phyloP scores from a whole-genome alignment of 257 asterid species.

The Prunella vulgaris region DNA sequence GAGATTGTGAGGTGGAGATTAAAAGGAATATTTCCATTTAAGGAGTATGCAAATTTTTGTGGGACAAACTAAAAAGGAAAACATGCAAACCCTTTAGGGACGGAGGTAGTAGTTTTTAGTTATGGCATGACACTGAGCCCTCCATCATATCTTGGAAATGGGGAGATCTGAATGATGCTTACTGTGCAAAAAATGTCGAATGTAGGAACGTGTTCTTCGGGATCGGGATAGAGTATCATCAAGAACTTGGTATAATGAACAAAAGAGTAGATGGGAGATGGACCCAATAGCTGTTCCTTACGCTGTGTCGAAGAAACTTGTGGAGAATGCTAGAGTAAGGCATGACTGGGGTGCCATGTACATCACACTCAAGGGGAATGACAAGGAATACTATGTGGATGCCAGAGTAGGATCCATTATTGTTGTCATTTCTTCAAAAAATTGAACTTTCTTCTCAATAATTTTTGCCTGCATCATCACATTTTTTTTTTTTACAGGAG shows the following conservation, averaged over 20 bases:
- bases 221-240: slow-evolving; percentile 92
- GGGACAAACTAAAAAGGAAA: too few relatives aligned
- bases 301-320: slow-evolving; percentile 79
- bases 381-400: slow-evolving; percentile 75
- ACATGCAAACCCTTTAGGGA: too few relatives aligned
- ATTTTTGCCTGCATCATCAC: slow-evolving; percentile 13
- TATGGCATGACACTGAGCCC: background rate
- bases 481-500: slow-evolving; percentile 50
- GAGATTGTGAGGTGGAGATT: too few relatives aligned
- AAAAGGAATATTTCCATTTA: too few relatives aligned
- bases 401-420: slow-evolving; percentile 50
- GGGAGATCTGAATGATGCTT: background rate
- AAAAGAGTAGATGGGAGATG: slow-evolving; percentile 84
- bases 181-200: slow-evolving; percentile 16
- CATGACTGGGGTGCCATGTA: slow-evolving; percentile 94
- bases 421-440: slow-evolving; percentile 13
- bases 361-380: slow-evolving; percentile 76
- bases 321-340: slow-evolving; percentile 88
- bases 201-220: slow-evolving; percentile 70
- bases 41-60: too few relatives aligned
- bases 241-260: slow-evolving; percentile 85
- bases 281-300: slow-evolving; percentile 93
- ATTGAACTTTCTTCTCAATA: background rate
- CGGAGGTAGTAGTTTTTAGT: background rate
- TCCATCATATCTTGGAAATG: background rate